Conservation (phyloP, 2,329 filamentous ascomycete genomes). For the Hypoxylon sp. region DNA sequence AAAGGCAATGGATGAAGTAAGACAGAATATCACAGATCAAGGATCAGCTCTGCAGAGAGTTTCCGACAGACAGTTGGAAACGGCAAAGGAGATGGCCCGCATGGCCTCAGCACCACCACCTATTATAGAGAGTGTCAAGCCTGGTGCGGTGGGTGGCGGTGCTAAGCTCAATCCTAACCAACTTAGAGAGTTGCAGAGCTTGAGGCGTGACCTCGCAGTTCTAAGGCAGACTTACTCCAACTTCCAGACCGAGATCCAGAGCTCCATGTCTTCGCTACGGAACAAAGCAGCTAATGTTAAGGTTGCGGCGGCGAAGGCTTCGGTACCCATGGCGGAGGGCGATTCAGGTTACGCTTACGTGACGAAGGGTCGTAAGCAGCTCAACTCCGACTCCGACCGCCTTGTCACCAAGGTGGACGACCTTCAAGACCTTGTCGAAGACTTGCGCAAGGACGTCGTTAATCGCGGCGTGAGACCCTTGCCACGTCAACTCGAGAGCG, state of each 20-base stretch:
- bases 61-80: slow-evolving; percentile 88
- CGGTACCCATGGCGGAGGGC: slow-evolving; percentile 75
- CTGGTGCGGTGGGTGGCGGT: slow-evolving; percentile 45
- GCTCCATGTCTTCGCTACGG: slow-evolving; percentile 85
- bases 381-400: slow-evolving; percentile 87
- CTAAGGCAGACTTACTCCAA: slow-evolving; percentile 92
- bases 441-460: slow-evolving; percentile 96
- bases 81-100: slow-evolving; percentile 83
- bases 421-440: slow-evolving; percentile 95
- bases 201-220: slow-evolving; percentile 89
- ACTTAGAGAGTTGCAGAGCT: slow-evolving; percentile 78
- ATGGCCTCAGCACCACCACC: slow-evolving; percentile 58
- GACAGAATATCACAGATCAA: slow-evolving; percentile 84
- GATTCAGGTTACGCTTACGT: slow-evolving; percentile 88
- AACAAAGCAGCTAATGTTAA: slow-evolving; percentile 85
- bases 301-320: slow-evolving; percentile 73
- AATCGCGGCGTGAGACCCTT: slow-evolving; percentile 89
- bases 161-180: slow-evolving; percentile 67
- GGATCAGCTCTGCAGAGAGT: slow-evolving; percentile 83
- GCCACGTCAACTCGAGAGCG: slow-evolving; percentile 86
- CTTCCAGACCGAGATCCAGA: slow-evolving; percentile 87
- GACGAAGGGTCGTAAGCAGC: slow-evolving; percentile 82
- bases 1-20: slow-evolving; percentile 84
- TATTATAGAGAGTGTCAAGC: slow-evolving; percentile 60
- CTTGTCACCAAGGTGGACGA: slow-evolving; percentile 94